Percentiles rank a stretch among this genome's conserved stretches.
Conservation (phyloP, 305 asterid species). For the Fraxinus platypoda region DNA sequence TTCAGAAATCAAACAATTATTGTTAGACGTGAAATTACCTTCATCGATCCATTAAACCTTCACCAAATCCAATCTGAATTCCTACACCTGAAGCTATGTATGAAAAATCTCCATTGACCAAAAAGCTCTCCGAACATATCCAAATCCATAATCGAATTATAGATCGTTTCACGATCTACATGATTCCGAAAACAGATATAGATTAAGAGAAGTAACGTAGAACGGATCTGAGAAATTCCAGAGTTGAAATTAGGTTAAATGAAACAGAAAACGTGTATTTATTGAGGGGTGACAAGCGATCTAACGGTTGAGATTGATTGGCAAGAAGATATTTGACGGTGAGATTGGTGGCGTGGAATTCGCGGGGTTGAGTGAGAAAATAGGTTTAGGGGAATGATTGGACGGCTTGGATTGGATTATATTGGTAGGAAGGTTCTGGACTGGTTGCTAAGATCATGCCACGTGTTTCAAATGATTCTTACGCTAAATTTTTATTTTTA, state of each 20-base stretch:
- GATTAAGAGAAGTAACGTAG: neutral
- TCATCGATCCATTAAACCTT: neutral
- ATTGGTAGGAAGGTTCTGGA: slow-evolving; percentile 33
- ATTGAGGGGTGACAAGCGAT: slow-evolving; percentile 16
- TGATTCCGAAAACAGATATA: neutral
- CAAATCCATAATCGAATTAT: slow-evolving; percentile 34
- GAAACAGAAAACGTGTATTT: slow-evolving; percentile 1
- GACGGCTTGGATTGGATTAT: neutral
- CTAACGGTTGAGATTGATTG: slow-evolving; percentile 32
- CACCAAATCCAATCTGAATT: neutral
- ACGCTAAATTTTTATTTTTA: neutral
- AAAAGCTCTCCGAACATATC: neutral
- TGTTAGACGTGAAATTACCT: neutral
- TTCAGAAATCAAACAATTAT: neutral
- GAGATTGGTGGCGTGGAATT: slow-evolving; percentile 22
- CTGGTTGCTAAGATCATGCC: neutral
- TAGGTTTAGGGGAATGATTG: slow-evolving; percentile 19
- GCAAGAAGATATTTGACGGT: slow-evolving; percentile 18
- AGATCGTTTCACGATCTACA: slow-evolving; percentile 36
- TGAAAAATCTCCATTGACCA: neutral
- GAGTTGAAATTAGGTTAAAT: neutral
- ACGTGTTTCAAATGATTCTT: neutral
- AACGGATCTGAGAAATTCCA: slow-evolving; percentile 12
- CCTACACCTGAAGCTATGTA: neutral
- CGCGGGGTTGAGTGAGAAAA: neutral